phyloP scores from a whole-genome alignment of 345 rosid species.

The Eucalyptus leucophloia region DNA sequence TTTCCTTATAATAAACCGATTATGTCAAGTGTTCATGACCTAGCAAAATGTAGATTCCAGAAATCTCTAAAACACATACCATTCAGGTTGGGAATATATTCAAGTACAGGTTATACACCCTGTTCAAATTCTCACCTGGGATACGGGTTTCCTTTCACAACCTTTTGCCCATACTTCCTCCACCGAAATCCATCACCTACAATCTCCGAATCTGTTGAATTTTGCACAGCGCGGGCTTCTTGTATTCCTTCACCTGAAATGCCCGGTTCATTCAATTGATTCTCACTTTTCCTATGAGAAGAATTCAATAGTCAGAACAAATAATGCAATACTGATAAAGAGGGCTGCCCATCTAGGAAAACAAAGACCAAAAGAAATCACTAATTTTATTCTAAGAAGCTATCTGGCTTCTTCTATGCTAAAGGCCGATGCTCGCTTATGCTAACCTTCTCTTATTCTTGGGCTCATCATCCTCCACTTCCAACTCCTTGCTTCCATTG shows the following conservation, averaged over 20 bases:
- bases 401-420: background rate
- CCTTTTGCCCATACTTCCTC: slow-evolving; percentile 98
- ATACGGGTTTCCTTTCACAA: slow-evolving; percentile 89
- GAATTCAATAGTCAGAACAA: background rate
- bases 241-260: slow-evolving; percentile 18
- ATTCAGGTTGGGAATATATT: background rate
- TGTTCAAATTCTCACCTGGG: slow-evolving; percentile 42
- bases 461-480: slow-evolving; percentile 49
- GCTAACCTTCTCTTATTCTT: slow-evolving; percentile 66
- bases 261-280: slow-evolving; percentile 40
- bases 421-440: background rate
- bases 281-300: slow-evolving; percentile 41
- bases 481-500: slow-evolving; percentile 40
- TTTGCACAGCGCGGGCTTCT: slow-evolving; percentile 24
- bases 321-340: background rate
- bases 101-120: background rate
- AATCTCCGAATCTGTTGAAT: slow-evolving; percentile 60
- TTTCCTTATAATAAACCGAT: background rate
- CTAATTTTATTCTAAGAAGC: background rate
- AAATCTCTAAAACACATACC: background rate
- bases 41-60: background rate
- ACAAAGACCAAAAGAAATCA: background rate
- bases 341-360: background rate
- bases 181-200: slow-evolving; percentile 91
- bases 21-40: background rate